These are phyloP conservation scores for Boletellus sp. DNA, from an alignment of 768 basidiomycete species.

Conservation along the genomic window DNA sequence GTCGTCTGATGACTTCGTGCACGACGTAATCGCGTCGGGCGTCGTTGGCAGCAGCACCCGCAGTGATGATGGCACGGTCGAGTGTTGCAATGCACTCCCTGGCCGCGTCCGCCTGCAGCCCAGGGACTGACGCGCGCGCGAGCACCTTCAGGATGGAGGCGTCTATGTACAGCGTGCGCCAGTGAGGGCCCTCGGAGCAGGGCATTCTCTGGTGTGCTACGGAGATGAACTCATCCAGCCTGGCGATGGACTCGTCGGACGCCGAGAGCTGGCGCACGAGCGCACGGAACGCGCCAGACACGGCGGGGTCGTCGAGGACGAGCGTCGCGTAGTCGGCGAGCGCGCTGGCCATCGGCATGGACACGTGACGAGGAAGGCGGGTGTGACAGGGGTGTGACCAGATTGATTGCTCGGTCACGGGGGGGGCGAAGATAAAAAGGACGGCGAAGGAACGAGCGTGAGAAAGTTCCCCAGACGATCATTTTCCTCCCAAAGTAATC, in stretches of 20 bases:
- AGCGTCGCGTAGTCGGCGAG: conserved; percentile 10
- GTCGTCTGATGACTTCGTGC: conserved; percentile 52
- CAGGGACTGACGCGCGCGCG: conserved; percentile 25
- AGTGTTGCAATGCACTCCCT: conserved; percentile 53
- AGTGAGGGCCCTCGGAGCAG: conserved; percentile 37
- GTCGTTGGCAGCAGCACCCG: conserved; percentile 64
- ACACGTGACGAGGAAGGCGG: conserved; percentile 7
- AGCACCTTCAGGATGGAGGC: conserved; percentile 58
- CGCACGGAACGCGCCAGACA: conserved; percentile 4
- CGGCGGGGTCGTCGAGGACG: conserved; percentile 10
- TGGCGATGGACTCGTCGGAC: neutral
- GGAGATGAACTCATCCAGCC: conserved; percentile 38
- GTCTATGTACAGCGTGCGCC: conserved; percentile 78
- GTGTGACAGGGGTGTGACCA: conserved; percentile 36
- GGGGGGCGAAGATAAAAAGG: conserved; percentile 61
- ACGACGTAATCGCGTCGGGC: conserved; percentile 54
- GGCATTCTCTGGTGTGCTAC: conserved; percentile 52
- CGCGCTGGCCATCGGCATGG: conserved; percentile 5
- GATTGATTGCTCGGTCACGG: conserved; percentile 38
- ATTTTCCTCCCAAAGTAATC: conserved; percentile 42
- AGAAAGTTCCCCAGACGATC: conserved; percentile 51
- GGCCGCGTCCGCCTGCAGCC: conserved; percentile 22
- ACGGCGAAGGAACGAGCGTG: conserved; percentile 40
- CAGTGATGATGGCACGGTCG: conserved; percentile 80
- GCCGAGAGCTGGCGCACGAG: conserved; percentile 8